Evolutionary conservation across 768 basidiomycete species (phyloP).

Genomic region (Kockovaella imperatae): DNA sequence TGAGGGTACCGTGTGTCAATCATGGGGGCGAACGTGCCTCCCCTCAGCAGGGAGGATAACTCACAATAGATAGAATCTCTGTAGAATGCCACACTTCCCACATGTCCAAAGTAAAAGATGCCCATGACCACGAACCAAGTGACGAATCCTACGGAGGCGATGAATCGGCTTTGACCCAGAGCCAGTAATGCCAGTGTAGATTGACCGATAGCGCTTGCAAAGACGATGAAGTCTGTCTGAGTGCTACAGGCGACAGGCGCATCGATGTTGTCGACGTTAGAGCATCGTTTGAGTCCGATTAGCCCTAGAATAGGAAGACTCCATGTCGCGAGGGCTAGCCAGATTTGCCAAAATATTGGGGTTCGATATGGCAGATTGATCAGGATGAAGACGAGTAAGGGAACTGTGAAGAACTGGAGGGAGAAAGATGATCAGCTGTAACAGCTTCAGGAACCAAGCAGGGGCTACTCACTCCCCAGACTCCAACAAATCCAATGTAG

Average conservation of each 20-base stretch:
- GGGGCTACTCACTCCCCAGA: constrained; percentile 35
- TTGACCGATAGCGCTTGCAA: constrained; percentile 35
- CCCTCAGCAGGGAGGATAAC: constrained; percentile 1
- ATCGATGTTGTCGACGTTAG: constrained; percentile 13
- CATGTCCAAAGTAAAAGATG: constrained; percentile 29
- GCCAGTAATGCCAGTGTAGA: constrained; percentile 46
- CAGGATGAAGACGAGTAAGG: constrained; percentile 30
- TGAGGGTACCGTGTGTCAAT: constrained; percentile 41
- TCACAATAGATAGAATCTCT: constrained; percentile 46
- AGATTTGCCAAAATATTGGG: constrained; percentile 30
- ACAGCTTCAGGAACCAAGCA: not conserved
- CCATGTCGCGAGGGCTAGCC: constrained; percentile 38
- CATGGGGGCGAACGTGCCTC: not conserved
- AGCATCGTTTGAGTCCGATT: too few relatives aligned
- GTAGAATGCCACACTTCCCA: constrained; percentile 37
- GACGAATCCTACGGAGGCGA: constrained; percentile 30
- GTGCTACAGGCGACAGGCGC: constrained; percentile 33
- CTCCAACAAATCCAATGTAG: constrained; percentile 22
- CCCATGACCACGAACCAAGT: constrained; percentile 39
- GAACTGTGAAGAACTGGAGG: constrained; percentile 33
- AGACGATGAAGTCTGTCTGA: constrained; percentile 37
- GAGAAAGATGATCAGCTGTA: not conserved
- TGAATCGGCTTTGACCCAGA: constrained; percentile 41
- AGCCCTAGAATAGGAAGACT: too few relatives aligned
- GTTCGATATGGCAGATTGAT: constrained; percentile 32